Conservation (phyloP, 2,329 filamentous ascomycete genomes). For the Colletotrichum karsti region DNA sequence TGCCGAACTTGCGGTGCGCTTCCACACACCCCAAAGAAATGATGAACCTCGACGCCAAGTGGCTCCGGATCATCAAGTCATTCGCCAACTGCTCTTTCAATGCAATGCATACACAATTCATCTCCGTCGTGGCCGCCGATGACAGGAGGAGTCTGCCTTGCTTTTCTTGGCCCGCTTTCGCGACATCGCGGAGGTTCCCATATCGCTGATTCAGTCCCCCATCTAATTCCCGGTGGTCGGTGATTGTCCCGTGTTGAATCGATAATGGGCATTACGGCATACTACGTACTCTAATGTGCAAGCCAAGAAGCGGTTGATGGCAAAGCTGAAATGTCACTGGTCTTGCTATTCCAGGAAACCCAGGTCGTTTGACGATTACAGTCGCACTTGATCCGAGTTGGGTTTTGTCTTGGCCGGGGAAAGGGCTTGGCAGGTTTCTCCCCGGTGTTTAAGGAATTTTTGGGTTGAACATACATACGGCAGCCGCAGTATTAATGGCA, state of each 20-base stretch:
- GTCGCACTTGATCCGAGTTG: constrained; percentile 6
- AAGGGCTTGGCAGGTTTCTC: constrained; percentile 19
- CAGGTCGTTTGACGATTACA: not conserved
- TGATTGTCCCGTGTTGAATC: not conserved
- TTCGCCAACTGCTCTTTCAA: not conserved
- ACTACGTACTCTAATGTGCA: not conserved
- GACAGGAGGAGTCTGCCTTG: not conserved
- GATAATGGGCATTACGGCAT: not conserved
- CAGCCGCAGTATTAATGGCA: not conserved
- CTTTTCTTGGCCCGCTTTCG: constrained; percentile 11
- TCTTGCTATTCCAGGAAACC: constrained; percentile 13
- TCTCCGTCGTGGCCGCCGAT: not conserved
- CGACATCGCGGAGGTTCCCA: not conserved
- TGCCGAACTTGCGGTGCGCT: constrained; percentile 17
- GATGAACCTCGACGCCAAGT: not conserved
- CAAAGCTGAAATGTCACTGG: not conserved
- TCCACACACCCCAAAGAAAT: constrained; percentile 1
- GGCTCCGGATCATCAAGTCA: not conserved
- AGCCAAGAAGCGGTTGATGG: not conserved
- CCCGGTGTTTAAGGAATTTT: not conserved
- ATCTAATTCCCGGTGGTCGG: constrained; percentile 11
- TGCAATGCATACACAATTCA: not conserved
- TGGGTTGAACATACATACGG: constrained; percentile 7
- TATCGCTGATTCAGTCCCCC: constrained; percentile 16
- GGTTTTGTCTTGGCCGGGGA: constrained; percentile 19